Percentiles rank a stretch among this genome's conserved stretches.
Conservation (phyloP, 1,284 basidiomycete genomes). For the Laetiporus sulphureus region DNA sequence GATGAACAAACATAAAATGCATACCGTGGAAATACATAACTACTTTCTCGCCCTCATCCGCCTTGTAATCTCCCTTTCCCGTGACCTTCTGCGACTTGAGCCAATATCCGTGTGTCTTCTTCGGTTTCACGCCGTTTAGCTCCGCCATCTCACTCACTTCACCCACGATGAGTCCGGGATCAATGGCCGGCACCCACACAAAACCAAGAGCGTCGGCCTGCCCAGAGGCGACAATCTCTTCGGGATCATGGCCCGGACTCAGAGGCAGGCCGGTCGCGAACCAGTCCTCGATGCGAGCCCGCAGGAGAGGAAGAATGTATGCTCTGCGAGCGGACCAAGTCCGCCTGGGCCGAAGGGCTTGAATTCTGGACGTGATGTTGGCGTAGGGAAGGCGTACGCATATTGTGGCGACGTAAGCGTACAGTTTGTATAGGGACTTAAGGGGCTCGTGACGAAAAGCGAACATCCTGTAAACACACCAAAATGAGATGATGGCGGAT, state of each 20-base stretch:
- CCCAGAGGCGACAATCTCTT: not conserved
- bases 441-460: too few relatives aligned
- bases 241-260: slow-evolving; percentile 1
- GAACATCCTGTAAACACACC: too few relatives aligned
- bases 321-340: slow-evolving; percentile 10
- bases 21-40: slow-evolving; percentile 14
- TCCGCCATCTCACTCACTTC: slow-evolving; percentile 14
- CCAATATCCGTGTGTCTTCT: slow-evolving; percentile 15
- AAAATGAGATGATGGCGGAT: too few relatives aligned
- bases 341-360: slow-evolving; percentile 8
- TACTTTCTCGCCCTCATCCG: slow-evolving; percentile 14
- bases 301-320: slow-evolving; percentile 5
- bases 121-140: slow-evolving; percentile 10
- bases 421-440: too few relatives aligned
- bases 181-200: slow-evolving; percentile 13
- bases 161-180: slow-evolving; percentile 12
- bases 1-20: not conserved
- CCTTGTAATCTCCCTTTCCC: slow-evolving; percentile 23
- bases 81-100: slow-evolving; percentile 5
- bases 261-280: not conserved
- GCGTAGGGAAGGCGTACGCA: slow-evolving; percentile 13
- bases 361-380: slow-evolving; percentile 8
- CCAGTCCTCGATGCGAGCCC: slow-evolving; percentile 3
- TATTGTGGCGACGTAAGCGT: too few relatives aligned
- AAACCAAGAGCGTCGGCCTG: slow-evolving; percentile 12